Conservation (phyloP, 2,329 filamentous ascomycete genomes). For the Colletotrichum gigasporum region DNA sequence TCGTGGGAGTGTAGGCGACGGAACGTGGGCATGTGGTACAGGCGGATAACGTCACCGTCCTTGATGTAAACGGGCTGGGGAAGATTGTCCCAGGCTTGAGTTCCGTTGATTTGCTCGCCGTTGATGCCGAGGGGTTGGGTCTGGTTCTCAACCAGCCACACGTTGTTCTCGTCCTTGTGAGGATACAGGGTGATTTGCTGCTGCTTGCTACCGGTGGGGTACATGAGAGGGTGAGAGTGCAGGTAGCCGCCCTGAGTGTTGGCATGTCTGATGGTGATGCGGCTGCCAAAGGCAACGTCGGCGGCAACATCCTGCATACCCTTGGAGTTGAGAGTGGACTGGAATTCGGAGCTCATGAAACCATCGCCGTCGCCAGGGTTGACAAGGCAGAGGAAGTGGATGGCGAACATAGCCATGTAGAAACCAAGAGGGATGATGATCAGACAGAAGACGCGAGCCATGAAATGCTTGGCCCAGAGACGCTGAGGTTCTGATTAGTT, state of each 20-base stretch:
- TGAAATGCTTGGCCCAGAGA: conserved; percentile 92
- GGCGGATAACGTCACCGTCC: conserved; percentile 81
- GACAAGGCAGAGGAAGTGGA: conserved; percentile 91
- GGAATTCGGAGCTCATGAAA: conserved; percentile 99
- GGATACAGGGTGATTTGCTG: conserved; percentile 98
- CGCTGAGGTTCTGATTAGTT: conserved; percentile 56
- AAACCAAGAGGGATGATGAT: conserved; percentile 89
- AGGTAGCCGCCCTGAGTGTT: conserved; percentile 98
- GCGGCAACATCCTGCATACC: conserved; percentile 94
- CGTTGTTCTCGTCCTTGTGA: conserved; percentile 98
- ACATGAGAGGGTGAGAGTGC: conserved; percentile 97
- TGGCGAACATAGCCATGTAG: conserved; percentile 96
- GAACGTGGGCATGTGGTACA: conserved; percentile 86
- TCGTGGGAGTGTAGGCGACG: conserved; percentile 96
- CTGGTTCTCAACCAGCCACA: conserved; percentile 94
- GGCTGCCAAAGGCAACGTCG: conserved; percentile 89
- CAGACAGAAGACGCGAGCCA: conserved; percentile 89
- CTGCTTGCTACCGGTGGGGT: conserved; percentile 96
- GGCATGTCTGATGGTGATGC: conserved; percentile 87
- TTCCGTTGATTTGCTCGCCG: conserved; percentile 81
- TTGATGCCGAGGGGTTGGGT: conserved; percentile 85
- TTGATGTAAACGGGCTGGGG: conserved; percentile 74
- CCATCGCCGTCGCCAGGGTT: conserved; percentile 98
- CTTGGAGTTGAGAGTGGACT: conserved; percentile 96
- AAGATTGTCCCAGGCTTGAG: conserved; percentile 83